phyloP scores from a whole-genome alignment of 345 rosid species.

The Murraya paniculata region DNA sequence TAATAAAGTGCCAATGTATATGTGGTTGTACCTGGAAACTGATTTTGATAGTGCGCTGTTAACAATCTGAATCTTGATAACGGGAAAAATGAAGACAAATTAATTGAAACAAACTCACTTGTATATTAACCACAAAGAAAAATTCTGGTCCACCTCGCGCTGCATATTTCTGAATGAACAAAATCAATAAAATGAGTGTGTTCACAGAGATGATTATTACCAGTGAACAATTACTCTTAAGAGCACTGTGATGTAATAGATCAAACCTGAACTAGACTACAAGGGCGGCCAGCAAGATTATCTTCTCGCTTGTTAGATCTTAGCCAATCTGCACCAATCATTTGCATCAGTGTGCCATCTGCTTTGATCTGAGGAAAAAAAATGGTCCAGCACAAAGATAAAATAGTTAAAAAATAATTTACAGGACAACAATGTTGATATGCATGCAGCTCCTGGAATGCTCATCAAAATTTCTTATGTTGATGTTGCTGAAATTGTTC shows the following conservation, averaged over 20 bases:
- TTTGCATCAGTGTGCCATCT: conserved; percentile 63
- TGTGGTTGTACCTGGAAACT: conserved; percentile 73
- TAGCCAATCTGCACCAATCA: conserved; percentile 97
- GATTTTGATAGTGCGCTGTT: conserved; percentile 5
- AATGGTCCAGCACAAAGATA: neutral
- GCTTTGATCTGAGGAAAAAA: conserved; percentile 56
- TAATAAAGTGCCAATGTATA: conserved; percentile 71
- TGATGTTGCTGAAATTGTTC: neutral
- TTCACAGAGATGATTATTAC: neutral
- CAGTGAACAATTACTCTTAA: neutral
- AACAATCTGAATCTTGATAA: neutral
- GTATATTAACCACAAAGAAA: conserved; percentile 79
- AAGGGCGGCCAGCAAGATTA: conserved; percentile 65
- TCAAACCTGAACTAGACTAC: conserved; percentile 70
- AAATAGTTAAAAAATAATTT: neutral
- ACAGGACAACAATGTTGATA: neutral
- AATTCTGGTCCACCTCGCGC: conserved; percentile 61
- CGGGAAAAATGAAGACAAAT: neutral
- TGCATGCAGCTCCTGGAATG: neutral
- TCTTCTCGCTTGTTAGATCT: conserved; percentile 72
- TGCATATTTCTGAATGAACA: conserved; percentile 47
- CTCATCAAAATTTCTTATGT: neutral
- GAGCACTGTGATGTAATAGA: neutral
- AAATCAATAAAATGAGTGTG: neutral
- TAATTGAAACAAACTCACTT: conserved; percentile 38